Evolutionary conservation across 2,329 filamentous ascomycete genomes (phyloP).

Genomic region (Escovopsis sp.): DNA sequence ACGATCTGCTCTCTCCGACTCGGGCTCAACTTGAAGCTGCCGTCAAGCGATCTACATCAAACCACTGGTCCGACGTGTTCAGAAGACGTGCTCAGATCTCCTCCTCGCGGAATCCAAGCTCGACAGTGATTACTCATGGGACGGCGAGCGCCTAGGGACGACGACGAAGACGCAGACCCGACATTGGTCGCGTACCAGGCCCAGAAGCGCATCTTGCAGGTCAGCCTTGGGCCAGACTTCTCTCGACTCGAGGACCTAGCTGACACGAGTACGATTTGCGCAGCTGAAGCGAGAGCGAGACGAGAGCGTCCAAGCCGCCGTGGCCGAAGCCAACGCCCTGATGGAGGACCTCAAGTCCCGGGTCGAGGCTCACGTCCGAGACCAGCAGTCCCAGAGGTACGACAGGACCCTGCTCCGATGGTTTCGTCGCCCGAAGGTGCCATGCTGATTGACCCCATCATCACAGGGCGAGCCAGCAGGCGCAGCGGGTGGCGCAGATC

Average conservation of each 20-base stretch:
- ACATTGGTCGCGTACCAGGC: slow-evolving; percentile 11
- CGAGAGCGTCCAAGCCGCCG: slow-evolving; percentile 11
- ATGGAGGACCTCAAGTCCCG: slow-evolving; percentile 13
- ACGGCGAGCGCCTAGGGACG: too few species aligned
- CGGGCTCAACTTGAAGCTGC: too few species aligned
- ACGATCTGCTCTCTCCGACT: too few species aligned
- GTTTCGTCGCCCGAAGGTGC: neutral
- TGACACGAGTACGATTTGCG: too few species aligned
- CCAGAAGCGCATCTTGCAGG: slow-evolving; percentile 16
- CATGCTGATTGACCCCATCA: neutral
- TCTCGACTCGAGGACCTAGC: too few species aligned
- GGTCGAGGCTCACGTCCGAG: slow-evolving; percentile 9
- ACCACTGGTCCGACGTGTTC: too few species aligned
- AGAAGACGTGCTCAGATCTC: too few species aligned
- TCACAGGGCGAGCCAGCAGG: slow-evolving; percentile 5
- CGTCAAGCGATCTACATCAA: too few species aligned
- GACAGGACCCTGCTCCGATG: neutral
- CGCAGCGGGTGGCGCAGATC: slow-evolving; percentile 9
- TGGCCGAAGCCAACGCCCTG: slow-evolving; percentile 11
- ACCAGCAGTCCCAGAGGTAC: slow-evolving; percentile 13
- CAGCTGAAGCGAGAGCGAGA: slow-evolving; percentile 19
- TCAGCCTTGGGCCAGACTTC: neutral
- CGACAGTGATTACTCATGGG: neutral
- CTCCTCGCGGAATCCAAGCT: too few species aligned
- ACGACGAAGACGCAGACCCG: slow-evolving; percentile 11